Percentiles rank a stretch among this genome's conserved stretches.
phyloP scores from a whole-genome alignment of 1,284 basidiomycete genomes.

The Sporisorium iseilematis-ciliati region DNA sequence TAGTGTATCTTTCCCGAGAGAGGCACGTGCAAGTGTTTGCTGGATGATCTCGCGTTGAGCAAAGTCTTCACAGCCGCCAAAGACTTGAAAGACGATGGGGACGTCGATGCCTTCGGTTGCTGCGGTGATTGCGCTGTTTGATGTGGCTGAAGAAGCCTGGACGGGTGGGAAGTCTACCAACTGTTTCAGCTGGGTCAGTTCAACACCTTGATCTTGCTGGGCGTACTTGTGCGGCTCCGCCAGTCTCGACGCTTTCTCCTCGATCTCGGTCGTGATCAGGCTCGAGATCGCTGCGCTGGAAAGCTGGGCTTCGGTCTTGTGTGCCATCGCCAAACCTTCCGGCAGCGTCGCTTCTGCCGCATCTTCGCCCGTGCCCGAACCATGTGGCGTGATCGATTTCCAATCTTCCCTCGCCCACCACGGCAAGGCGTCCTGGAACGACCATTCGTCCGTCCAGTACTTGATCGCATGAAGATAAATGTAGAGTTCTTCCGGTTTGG shows the following conservation, averaged over 20 bases:
- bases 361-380: constrained; percentile 10
- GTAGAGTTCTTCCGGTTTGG: constrained; percentile 63
- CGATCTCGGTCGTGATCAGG: constrained; percentile 45
- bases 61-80: constrained; percentile 64
- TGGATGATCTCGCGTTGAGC: constrained; percentile 56
- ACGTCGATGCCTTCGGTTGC: constrained; percentile 13
- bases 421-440: constrained; percentile 66
- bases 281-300: constrained; percentile 32
- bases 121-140: background rate
- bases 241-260: constrained; percentile 42
- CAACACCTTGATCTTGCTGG: constrained; percentile 28
- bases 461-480: constrained; percentile 70
- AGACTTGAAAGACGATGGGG: constrained; percentile 32
- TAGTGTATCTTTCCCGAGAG: background rate
- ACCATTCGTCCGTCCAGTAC: constrained; percentile 69
- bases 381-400: constrained; percentile 32
- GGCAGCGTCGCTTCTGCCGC: constrained; percentile 32
- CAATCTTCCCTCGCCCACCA: constrained; percentile 67
- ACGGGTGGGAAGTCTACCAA: constrained; percentile 27
- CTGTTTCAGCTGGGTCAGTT: constrained; percentile 26
- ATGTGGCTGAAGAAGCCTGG: background rate
- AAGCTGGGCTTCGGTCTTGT: constrained; percentile 26
- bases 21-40: constrained; percentile 22
- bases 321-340: constrained; percentile 19
- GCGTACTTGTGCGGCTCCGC: constrained; percentile 41